Percentiles rank a stretch among this genome's conserved stretches.
These are phyloP conservation scores for Microsporum canis DNA, from an alignment of 2,329 filamentous ascomycete genomes.

Conservation along the genomic window DNA sequence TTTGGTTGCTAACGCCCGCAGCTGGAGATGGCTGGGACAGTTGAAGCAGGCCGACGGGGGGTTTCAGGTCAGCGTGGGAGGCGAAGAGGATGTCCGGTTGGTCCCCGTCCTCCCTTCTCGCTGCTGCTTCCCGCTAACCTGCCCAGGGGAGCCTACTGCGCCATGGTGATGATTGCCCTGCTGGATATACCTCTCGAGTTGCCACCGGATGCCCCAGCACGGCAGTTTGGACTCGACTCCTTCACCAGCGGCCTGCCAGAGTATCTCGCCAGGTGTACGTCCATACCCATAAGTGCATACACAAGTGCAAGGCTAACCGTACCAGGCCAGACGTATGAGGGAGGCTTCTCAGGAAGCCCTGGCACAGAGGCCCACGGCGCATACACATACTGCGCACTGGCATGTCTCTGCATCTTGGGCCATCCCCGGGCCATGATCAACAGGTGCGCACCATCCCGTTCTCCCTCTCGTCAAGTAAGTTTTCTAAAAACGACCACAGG, in stretches of 20 bases:
- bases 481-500: constrained; percentile 32
- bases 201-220: constrained; percentile 58
- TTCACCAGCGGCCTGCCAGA: constrained; percentile 65
- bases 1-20: constrained; percentile 14
- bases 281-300: neutral
- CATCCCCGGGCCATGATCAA: constrained; percentile 63
- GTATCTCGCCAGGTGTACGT: constrained; percentile 70
- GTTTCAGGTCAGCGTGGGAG: constrained; percentile 76
- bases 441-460: constrained; percentile 42
- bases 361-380: constrained; percentile 88
- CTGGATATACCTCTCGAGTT: constrained; percentile 73
- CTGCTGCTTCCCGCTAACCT: constrained; percentile 1
- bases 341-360: constrained; percentile 77
- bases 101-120: constrained; percentile 17
- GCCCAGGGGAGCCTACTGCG: constrained; percentile 67
- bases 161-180: constrained; percentile 70
- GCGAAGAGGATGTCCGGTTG: constrained; percentile 85
- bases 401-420: constrained; percentile 75
- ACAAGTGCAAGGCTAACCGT: neutral
- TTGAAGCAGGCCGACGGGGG: constrained; percentile 81
- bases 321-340: constrained; percentile 82
- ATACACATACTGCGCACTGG: constrained; percentile 90
- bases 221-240: constrained; percentile 49
- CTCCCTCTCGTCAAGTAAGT: too few species aligned
- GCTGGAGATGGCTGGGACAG: constrained; percentile 75